Base-by-base conservation (phyloP, 305 asterid genomes). In the Striga hermonthica region DNA sequence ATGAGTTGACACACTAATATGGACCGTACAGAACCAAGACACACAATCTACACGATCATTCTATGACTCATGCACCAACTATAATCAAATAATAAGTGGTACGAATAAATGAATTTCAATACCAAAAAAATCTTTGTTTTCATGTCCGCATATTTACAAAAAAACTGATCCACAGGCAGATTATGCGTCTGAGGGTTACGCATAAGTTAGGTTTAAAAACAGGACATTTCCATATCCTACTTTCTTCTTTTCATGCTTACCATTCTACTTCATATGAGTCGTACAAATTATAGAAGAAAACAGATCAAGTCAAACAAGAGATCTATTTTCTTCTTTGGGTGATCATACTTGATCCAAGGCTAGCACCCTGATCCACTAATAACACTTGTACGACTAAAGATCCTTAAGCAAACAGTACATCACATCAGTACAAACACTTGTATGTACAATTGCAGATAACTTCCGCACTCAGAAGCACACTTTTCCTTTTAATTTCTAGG, bases 161-260 rank as follows among this genome's bases (percentile, higher is more conserved):
- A 63, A 3, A 37, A 62, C n/a, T 49, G 13, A 45, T 38, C 14
- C 12, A 34, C 55, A 47, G 34, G 41, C 16, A 61, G 39, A 43
- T 61, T 73, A 61, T 34, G 61, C 41, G 59, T 65, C 69, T 64
- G 52, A 55, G 16, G 41, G 55, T 36, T 35, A 44, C 53, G 66
- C 57, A 55, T 54, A 49, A 58, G 13, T 54, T n/a, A 10, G 39
- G 63, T 53, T 59, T 11, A 31, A 45, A 45, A 49, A 13, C 22
- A 38, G 55, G 38, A 6, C 68, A 72, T 35, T 52, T 35, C 15
- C 7, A 4, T 7, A 50, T 66, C 67, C 43, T 49, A 49, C 56
- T 31, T 64, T 43, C 47, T 52, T 11, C 7, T 12, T 64, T n/a
- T n/a, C 9, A 61, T 43, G 53, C 67, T 54, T 61, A 45, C 64